Base-by-base conservation (phyloP, 225 moss, liverwort and hornwort genomes). In the Marchantia paleacea region DNA sequence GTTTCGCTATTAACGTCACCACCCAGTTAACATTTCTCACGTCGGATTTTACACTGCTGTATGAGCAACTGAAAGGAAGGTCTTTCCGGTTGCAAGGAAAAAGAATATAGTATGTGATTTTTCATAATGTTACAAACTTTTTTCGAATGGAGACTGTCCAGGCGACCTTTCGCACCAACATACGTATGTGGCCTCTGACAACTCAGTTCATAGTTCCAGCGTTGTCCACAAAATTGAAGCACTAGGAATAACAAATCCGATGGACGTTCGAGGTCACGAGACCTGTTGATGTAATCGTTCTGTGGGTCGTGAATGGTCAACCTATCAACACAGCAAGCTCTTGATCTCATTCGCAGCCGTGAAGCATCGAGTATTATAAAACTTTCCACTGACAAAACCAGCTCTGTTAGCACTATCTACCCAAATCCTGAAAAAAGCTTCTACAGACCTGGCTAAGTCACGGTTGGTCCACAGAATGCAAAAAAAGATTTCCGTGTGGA, bases 101-200 rank as follows among this genome's bases (percentile, higher is more conserved):
- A 77, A 72, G n/a, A 62, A 78, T 85, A 49, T 16, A 65, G 55
- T 68, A 68, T 68, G 69, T 30, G 48, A 79, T 75, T 79, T 39
- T 79, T 19, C 30, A 53, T 82, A 82, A 48, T 82, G 85, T 76
- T 85, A 82, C 82, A 85, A 78, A 75, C 26, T 78, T 75, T 80
- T 85, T 75, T 85, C 71, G 28, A 82, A 64, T 82, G 76, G 75
- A 82, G 63, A 72, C 69, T 52, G 75, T 68, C 66, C 64, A 61
- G 52, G 16, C 70, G 57, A 39, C 24, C 22, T 65, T 11, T 28
- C 75, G 39, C 69, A 72, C 53, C 12, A 76, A 75, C 75, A 39
- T 63, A 15, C 58, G 26, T 24, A 55, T 54, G 24, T 51, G 63
- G 30, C 62, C 19, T 55, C 26, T 62, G 62, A 47, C 58, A 78